phyloP scores from a whole-genome alignment of 441 rosid species.

The Corymbia citriodora region DNA sequence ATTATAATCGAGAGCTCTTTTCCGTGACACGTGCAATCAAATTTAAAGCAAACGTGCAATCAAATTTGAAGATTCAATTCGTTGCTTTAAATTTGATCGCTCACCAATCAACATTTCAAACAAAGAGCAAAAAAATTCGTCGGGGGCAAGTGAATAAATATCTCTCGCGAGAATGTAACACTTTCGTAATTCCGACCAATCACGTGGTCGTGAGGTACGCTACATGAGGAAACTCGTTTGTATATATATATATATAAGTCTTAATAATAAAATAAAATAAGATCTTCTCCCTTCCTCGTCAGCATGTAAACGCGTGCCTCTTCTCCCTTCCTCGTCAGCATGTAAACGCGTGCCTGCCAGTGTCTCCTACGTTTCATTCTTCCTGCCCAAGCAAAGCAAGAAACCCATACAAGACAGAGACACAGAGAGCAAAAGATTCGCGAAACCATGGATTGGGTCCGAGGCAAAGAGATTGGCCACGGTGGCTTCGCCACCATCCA shows the following conservation, averaged over 20 bases:
- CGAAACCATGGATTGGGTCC: conserved; percentile 72
- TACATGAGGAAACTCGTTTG: background rate
- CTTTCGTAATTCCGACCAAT: background rate
- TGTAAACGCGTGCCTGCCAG: background rate
- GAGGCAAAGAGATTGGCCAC: conserved; percentile 61
- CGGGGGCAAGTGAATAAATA: background rate
- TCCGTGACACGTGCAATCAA: background rate
- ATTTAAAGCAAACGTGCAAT: too few species aligned
- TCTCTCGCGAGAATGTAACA: background rate
- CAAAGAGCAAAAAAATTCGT: background rate
- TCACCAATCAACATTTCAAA: background rate
- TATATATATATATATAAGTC: background rate
- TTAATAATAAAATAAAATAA: background rate
- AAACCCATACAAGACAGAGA: background rate
- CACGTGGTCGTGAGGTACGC: background rate
- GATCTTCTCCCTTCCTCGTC: background rate
- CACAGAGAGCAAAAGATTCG: background rate
- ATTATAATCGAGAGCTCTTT: background rate
- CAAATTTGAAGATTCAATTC: background rate
- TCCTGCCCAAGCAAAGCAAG: background rate
- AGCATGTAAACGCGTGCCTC: background rate
- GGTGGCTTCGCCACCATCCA: conserved; percentile 61
- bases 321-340: background rate
- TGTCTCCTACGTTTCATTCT: background rate
- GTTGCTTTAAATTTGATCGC: background rate